These are phyloP conservation scores for Lasiodiplodia hormozganensis DNA, from an alignment of 2,329 filamentous ascomycete species.

Conservation along the genomic window DNA sequence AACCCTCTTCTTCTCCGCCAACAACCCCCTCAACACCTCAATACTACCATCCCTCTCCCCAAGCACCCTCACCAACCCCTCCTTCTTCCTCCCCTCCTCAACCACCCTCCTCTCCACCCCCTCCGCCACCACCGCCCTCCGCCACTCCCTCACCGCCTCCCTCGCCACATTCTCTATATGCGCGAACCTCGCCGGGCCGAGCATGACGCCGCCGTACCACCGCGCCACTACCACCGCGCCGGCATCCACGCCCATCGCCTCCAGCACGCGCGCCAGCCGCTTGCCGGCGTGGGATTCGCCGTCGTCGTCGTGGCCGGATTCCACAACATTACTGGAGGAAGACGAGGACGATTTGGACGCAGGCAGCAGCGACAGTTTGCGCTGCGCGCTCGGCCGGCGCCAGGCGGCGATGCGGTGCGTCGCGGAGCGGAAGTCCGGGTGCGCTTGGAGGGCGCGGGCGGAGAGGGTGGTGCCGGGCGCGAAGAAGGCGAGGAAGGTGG, in stretches of 20 bases:
- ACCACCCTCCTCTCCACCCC: constrained; percentile 39
- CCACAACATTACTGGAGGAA: constrained; percentile 28
- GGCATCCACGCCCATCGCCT: constrained; percentile 47
- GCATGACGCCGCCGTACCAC: constrained; percentile 62
- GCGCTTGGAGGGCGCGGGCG: constrained; percentile 47
- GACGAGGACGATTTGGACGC: constrained; percentile 28
- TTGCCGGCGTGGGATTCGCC: constrained; percentile 61
- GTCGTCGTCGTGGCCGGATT: constrained; percentile 59
- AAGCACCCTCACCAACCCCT: constrained; percentile 45
- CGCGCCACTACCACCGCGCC: constrained; percentile 60
- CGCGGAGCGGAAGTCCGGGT: constrained; percentile 53
- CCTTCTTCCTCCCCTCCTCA: constrained; percentile 31
- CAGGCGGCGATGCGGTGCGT: constrained; percentile 61
- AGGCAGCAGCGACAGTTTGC: constrained; percentile 43
- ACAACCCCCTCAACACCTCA: constrained; percentile 52
- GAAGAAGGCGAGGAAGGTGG: constrained; percentile 59
- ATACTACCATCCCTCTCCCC: constrained; percentile 57
- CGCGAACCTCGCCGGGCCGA: constrained; percentile 60
- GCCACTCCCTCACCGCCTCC: constrained; percentile 51
- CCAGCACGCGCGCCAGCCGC: constrained; percentile 55
- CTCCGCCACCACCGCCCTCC: constrained; percentile 38
- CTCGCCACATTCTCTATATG: constrained; percentile 59
- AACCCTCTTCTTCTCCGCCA: constrained; percentile 49
- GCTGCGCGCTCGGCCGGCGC: constrained; percentile 56
- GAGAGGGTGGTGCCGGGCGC: constrained; percentile 52